These are phyloP conservation scores for Linnemannia schmuckeri DNA, from an alignment of 192 early-diverging fungal species.

Conservation along the genomic window DNA sequence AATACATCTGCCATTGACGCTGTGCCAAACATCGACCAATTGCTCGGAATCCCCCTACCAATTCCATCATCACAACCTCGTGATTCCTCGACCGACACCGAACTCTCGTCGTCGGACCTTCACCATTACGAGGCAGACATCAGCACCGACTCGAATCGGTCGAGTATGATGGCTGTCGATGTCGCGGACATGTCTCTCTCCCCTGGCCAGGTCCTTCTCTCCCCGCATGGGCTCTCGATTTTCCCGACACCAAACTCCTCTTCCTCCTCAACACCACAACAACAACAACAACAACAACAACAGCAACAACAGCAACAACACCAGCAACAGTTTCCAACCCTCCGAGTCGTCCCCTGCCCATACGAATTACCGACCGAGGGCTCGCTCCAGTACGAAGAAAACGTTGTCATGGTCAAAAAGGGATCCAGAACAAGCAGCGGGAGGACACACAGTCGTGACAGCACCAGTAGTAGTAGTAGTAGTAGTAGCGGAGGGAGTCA, in stretches of 20 bases:
- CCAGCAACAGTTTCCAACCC: not conserved
- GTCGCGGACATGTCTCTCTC: constrained; percentile 11
- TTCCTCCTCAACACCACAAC: not conserved
- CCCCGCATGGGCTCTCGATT: not conserved
- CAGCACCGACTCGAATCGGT: not conserved
- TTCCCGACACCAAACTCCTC: not conserved
- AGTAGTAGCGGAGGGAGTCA: not conserved
- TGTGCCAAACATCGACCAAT: not conserved
- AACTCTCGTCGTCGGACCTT: not conserved
- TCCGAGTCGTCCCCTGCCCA: constrained; percentile 27
- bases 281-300: not conserved
- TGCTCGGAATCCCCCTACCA: not conserved
- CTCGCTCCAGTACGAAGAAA: not conserved
- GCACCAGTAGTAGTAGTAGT: not conserved
- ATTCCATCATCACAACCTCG: not conserved
- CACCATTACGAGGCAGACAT: not conserved
- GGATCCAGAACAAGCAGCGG: not conserved
- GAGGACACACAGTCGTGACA: not conserved
- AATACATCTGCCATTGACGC: not conserved
- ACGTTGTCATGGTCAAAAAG: not conserved
- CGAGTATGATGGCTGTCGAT: constrained; percentile 4
- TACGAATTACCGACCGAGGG: constrained; percentile 11
- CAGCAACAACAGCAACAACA: not conserved
- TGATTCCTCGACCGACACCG: not conserved
- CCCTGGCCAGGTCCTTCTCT: not conserved